Evolutionary conservation across 208 protist species (phyloP), one percentile per base, ranked within the genome.

Genomic region (Zelonia costaricensis): DNA sequence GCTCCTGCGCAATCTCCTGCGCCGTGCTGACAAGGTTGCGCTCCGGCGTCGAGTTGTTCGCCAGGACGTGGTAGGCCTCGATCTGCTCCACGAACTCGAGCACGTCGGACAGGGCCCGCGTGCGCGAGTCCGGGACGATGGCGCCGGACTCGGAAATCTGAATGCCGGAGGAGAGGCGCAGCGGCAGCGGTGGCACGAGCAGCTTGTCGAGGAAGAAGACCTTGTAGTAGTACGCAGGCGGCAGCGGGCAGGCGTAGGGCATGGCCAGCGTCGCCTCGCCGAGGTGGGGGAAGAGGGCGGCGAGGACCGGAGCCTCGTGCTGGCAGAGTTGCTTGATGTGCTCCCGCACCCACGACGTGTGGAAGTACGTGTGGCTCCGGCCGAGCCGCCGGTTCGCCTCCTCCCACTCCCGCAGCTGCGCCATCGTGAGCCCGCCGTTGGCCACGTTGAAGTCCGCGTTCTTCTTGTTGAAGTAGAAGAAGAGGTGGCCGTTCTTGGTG

Each of bases 181-280:
- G 70, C 3, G 86, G 78, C 30, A 96, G 78, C 58, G 90, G 87
- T 16, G 87, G 83, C 39, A 96, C 90, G 27, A 96, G 80, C 52
- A 96, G 47, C 62, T 86, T 89, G 66, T 96, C 87, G 0, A 92
- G 48, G 59, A 96, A 96, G 74, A 92, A 91, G 1, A 88, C 80
- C 49, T 87, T 91, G 73, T 94, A 93, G 65, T 83, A 67, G 38
- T 85, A 67, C 30, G 59, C 61, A 3, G 81, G 58, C 8, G 78
- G 77, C 36, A 95, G 48, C 20, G 83, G 60, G 62, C 66, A 80
- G 60, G 52, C 46, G 59, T 81, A 78, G 25, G 78, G 71, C 52
- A 86, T 86, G 28, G 23, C 38, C 22, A 96, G 51, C 4, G 83
- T 82, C 10, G 86, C 72, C 72, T 93, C 82, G 39, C 90, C 90